Evolutionary conservation across 495 filamentous ascomycete species (phyloP), one percentile per base, ranked within the genome.

Genomic region (Podospora bellae-mahoneyi): DNA sequence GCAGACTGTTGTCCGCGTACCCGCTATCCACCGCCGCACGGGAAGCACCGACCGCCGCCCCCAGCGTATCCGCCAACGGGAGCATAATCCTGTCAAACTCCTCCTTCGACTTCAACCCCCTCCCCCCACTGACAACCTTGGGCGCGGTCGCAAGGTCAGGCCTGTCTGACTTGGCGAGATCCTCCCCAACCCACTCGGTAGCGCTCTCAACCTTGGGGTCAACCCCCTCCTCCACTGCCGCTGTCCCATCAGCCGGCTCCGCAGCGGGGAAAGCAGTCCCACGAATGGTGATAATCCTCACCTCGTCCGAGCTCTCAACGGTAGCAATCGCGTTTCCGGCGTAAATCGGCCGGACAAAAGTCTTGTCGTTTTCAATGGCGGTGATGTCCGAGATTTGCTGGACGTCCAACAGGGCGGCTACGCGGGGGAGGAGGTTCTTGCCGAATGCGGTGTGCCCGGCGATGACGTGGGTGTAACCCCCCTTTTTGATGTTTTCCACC

Each of bases 1-100:
- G 95, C 75, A 99, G 81, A 81, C 92, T 96, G 87, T 99, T 99
- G 80, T 99, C 95, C n/a, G 96, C 96, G 74, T 97, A 99, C 15
- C 95, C 95, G 69, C 92, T 94, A 82, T 99, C 95, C 16, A 99
- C 96, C 3, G 95, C 95, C 16, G 95, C 95, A 71, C 95, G 88
- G 34, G 92, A 96, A 48, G 95, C 95, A 73, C 95, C 95, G 69
- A 99, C 92, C 15, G 95, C 95, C 6, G 95, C 95, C 30, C 93
- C 93, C 10, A 99, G 84, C 2, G 92, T 86, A 76, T 99, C 95
- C 18, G 95, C 95, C 28, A 99, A 83, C 16, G 96, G 93, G 28
- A 90, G 84, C 84, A 99, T 98, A 66, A 98, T 79, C 65, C 86
- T 85, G 80, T 99, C 93, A 76, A 99, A 99, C 60, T 97, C 93